Evolutionary conservation across 2,329 filamentous ascomycete species (phyloP).

Genomic region (Fusarium scirpi): DNA sequence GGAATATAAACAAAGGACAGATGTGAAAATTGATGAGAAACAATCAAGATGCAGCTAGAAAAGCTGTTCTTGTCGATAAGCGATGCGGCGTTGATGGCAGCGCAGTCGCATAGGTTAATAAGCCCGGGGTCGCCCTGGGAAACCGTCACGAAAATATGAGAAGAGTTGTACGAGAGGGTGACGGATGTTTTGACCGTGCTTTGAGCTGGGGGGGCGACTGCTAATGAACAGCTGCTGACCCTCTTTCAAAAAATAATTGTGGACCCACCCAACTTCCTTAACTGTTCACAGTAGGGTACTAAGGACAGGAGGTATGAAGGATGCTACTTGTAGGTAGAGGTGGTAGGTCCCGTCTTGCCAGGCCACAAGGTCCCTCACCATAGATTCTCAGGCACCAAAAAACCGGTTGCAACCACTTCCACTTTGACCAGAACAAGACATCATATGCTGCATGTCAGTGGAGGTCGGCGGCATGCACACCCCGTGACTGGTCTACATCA

Average conservation of each 20-base stretch:
- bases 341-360: neutral
- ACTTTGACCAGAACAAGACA: slow-evolving; percentile 9
- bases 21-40: slow-evolving; percentile 26
- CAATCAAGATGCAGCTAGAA: slow-evolving; percentile 32
- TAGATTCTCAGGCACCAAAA: slow-evolving; percentile 41
- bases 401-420: slow-evolving; percentile 27
- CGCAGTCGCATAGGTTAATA: slow-evolving; percentile 44
- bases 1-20: slow-evolving; percentile 20
- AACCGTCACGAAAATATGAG: slow-evolving; percentile 47
- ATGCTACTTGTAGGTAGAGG: neutral
- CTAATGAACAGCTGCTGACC: slow-evolving; percentile 40
- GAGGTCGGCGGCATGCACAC: slow-evolving; percentile 23
- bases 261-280: slow-evolving; percentile 10
- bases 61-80: slow-evolving; percentile 37
- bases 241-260: slow-evolving; percentile 37
- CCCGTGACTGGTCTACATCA: slow-evolving; percentile 37
- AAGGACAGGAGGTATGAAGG: neutral
- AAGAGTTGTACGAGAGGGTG: slow-evolving; percentile 35
- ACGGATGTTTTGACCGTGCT: slow-evolving; percentile 47
- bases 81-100: slow-evolving; percentile 46
- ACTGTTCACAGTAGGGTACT: neutral
- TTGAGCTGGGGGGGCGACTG: slow-evolving; percentile 32
- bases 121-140: slow-evolving; percentile 48
- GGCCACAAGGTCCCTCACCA: slow-evolving; percentile 22
- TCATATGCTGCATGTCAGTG: slow-evolving; percentile 6